Base-by-base conservation (phyloP, 306 rosid genomes). In the Pueraria montana region DNA sequence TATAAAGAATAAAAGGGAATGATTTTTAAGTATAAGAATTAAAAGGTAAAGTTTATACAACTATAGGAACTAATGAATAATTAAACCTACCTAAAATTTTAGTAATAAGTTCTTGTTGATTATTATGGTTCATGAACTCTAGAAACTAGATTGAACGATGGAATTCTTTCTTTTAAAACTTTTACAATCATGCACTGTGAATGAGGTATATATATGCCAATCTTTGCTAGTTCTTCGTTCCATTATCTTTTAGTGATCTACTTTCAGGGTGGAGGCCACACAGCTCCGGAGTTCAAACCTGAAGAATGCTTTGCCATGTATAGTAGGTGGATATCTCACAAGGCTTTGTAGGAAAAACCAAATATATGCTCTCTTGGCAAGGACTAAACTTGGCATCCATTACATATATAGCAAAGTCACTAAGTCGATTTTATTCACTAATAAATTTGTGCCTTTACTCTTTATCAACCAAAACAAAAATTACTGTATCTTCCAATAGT, bases 261-360 rank as follows among this genome's bases (percentile, higher is more conserved):
- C 11, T 11, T 75, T 42, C 88, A 89, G 93, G 95, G 92, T 34
- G 92, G 87, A 79, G 91, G 97, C 3, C 97, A 91, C 84, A 88
- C 90, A 36, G 97, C 90, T 52, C 90, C 93, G 0, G 86, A 84
- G 71, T 88, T 49, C 75, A 86, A 42, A 26, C 87, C 88, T 12
- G 81, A 84, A 84, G 93, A 89, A 68, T 84, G 94, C 23, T 46
- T 85, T 11, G 83, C 46, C 6, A 92, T 92, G 95, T 59, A 65
- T 26, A 72, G 61, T 40, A 83, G 91, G 63, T 91, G 95, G 93
- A 30, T 88, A 59, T 84, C 83, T 21, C 49, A 30, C 8, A 76
- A 1, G 6, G 11, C 89, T 7, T 52, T 89, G 43, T 91, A 83
- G 79, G 52, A n/a, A 50, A 10, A 26, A 38, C 43, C 43, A 2